phyloP scores from a whole-genome alignment of 768 basidiomycete genomes.

The Lactarius sp. region DNA sequence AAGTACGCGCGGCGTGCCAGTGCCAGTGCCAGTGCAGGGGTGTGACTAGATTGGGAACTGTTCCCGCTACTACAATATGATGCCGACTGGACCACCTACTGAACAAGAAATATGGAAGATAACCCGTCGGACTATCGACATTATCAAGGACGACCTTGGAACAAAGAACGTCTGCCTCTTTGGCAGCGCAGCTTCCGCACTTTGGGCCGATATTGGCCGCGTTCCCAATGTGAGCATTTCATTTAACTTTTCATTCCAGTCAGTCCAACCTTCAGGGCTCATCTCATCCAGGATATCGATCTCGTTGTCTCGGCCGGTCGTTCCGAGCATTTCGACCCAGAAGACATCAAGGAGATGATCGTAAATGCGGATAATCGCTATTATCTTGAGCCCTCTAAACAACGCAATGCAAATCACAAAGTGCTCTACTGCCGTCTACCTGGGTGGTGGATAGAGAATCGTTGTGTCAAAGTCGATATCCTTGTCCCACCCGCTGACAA shows the following conservation, averaged over 20 bases:
- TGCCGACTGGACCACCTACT: not conserved
- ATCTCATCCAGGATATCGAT: conserved; percentile 6
- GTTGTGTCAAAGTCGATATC: conserved; percentile 11
- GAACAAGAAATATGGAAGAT: conserved; percentile 4
- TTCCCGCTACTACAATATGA: too few species aligned
- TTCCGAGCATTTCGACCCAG: not conserved
- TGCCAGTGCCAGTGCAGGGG: too few species aligned
- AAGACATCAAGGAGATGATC: conserved; percentile 7
- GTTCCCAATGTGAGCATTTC: conserved; percentile 6
- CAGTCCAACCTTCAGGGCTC: too few species aligned
- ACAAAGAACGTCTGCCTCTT: conserved; percentile 7
- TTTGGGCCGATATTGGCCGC: conserved; percentile 9
- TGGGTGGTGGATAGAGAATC: not conserved
- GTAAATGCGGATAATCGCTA: not conserved
- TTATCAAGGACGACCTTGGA: not conserved
- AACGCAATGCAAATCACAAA: not conserved
- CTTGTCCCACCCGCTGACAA: not conserved
- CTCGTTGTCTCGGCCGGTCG: not conserved
- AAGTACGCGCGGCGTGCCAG: not conserved
- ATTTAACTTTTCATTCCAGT: too few species aligned
- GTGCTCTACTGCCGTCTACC: conserved; percentile 13
- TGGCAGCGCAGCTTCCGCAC: conserved; percentile 7
- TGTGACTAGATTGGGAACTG: too few species aligned
- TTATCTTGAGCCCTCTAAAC: not conserved
- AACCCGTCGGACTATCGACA: conserved; percentile 7